Evolutionary conservation across 148 eudicot species (phyloP), one percentile per base, ranked within the genome.

Genomic region (Fagopyrum esculentum): DNA sequence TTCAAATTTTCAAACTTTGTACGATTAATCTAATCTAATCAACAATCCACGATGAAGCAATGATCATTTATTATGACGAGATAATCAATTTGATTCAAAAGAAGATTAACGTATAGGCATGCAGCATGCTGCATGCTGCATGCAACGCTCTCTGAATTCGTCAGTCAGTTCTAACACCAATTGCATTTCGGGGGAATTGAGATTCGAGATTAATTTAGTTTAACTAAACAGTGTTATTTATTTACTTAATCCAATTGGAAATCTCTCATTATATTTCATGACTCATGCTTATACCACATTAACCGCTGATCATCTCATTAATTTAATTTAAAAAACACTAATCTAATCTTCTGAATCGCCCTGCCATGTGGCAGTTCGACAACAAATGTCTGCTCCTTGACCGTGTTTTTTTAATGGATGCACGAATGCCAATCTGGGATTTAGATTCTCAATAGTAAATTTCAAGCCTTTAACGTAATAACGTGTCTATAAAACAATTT

Each of bases 291-390:
- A 12, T 4, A 6, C 66, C 66, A 60, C 66, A 60, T 22, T 22
- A 60, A 60, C 35, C 66, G 66, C 66, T 26, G 66, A 22, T 22
- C 66, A 26, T 60, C 66, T 60, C 5, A 60, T 60, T 60, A 22
- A 8, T 60, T 26, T 10, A 52, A 22, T 22, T 22, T 22, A 22
- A 17, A 6, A 2, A n/a, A 8, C 26, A 19, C 2, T 56, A 5
- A 7, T 56, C 0, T 17, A 56, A 60, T 19, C 35, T 59, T 26
- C 64, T 59, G 63, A 57, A 6, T 57, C 11, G 10, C 63, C 8
- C 63, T 57, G 63, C 30, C 0, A 17, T 16, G 40, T 35, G 22
- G 40, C 66, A 26, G 13, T 60, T 56, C 19, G 29, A 9, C 61
- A 6, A n/a, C 61, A 56, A 56, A 56, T 60, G 29, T 60, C 19